Conservation (phyloP, 495 filamentous ascomycete species). For the Usnea hakonensis region DNA sequence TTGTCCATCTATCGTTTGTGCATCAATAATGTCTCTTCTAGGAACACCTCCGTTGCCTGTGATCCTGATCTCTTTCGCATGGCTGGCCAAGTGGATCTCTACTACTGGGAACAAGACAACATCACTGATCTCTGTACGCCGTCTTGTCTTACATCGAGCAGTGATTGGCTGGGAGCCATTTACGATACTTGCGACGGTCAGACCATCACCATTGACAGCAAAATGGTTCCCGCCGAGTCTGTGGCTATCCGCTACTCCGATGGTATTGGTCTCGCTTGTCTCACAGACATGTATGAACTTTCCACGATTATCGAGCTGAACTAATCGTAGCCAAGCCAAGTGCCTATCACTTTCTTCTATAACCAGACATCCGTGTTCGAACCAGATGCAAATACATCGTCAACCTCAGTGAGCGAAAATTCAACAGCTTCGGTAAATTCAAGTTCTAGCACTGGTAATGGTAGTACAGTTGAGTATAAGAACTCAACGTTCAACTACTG, state of each 20-base stretch:
- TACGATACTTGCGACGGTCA: not conserved
- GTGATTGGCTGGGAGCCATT: not conserved
- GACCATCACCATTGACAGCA: not conserved
- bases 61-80: slow-evolving; percentile 6
- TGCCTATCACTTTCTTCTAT: no score
- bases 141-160: not conserved
- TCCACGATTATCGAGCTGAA: no score
- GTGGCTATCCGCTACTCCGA: slow-evolving; percentile 1
- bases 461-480: not conserved
- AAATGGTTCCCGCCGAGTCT: slow-evolving; percentile 3
- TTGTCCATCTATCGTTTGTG: not conserved
- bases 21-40: not conserved
- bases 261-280: slow-evolving; percentile 1
- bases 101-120: not conserved
- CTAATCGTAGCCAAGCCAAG: not conserved
- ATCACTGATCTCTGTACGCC: slow-evolving; percentile 4
- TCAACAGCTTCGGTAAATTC: not conserved
- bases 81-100: not conserved
- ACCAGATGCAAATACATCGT: not conserved
- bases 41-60: slow-evolving; percentile 3
- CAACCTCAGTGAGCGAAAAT: not conserved
- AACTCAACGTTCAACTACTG: not conserved
- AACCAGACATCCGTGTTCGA: not conserved
- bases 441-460: not conserved
- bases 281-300: not conserved